Base-by-base conservation (phyloP, 192 early-diverging fungal genomes). In the Chytriomyces hyalinus region DNA sequence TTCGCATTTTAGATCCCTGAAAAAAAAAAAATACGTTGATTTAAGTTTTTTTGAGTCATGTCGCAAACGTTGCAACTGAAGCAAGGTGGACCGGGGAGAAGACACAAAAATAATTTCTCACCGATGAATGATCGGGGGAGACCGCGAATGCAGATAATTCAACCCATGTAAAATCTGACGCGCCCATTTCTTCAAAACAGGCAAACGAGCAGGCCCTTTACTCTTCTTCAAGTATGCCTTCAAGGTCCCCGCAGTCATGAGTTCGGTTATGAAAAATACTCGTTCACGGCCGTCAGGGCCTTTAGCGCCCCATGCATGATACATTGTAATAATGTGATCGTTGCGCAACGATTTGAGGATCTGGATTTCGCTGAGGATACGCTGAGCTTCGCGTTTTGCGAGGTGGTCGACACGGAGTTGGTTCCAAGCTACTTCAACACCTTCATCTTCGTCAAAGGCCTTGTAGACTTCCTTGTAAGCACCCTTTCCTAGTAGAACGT, bases 361-460 rank as follows among this genome's bases (percentile, higher is more conserved):
- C 78, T 84, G 78, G 64, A 90, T 90, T 80, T 90, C 88, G 49
- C 50, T 70, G 22, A 83, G 51, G 47, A 86, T 77, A 43, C 84
- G 70, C 26, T 80, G 73, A 4, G 79, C 78, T n/a, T 88, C 86
- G 11, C 70, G 80, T 60, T 81, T 83, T 7, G 48, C 53, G 0
- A 79, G 49, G 65, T 81, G 65, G 61, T 90, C 84, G 65, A 91
- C 76, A 28, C 91, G 89, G 44, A 94, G 85, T 77, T 91, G 91
- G 83, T 95, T 95, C 94, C 94, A 95, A 36, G 94, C 94, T 11
- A 95, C 93, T 80, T 95, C 94, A 46, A 95, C 90, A 64, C 94
- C 94, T 73, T 94, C 92, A 68, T 95, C 94, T 49, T 92, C 87
- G 80, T 95, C 94, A 79, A 94, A 92, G 47, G 91, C 92, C 78